These are phyloP conservation scores for Fusarium phyllophilum DNA, from an alignment of 2,329 filamentous ascomycete genomes.

Conservation along the genomic window DNA sequence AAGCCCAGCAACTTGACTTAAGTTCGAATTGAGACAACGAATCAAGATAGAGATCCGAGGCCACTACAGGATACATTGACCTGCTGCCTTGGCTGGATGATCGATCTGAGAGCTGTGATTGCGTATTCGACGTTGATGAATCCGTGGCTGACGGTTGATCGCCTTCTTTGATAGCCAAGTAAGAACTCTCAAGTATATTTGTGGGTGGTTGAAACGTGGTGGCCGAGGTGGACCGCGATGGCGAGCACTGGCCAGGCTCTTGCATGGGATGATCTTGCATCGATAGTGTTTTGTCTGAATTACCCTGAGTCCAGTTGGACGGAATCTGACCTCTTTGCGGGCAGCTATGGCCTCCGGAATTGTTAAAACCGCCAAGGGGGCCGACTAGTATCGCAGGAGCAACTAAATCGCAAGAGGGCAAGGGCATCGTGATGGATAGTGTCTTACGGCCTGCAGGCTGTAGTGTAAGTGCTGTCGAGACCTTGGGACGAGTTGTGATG, in stretches of 20 bases:
- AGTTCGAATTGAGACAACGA: background rate
- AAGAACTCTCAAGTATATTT: background rate
- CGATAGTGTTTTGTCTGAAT: slow-evolving; percentile 11
- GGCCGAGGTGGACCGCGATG: slow-evolving; percentile 5
- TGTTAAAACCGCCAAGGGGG: background rate
- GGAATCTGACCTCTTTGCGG: slow-evolving; percentile 10
- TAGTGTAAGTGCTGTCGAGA: background rate
- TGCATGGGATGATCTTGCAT: background rate
- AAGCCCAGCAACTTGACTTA: background rate
- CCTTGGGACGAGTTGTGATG: background rate
- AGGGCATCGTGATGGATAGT: background rate
- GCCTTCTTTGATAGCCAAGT: background rate
- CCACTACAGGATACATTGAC: background rate
- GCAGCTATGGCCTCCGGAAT: background rate
- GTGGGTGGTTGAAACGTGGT: slow-evolving; percentile 3
- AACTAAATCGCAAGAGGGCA: background rate
- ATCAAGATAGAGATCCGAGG: background rate
- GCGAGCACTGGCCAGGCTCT: background rate
- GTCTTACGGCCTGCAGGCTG: slow-evolving; percentile 29
- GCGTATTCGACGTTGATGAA: background rate
- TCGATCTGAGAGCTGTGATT: background rate
- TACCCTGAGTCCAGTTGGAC: slow-evolving; percentile 16
- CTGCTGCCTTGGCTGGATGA: slow-evolving; percentile 3
- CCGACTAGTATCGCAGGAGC: background rate
- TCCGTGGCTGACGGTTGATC: background rate